Evolutionary conservation across 2,329 filamentous ascomycete genomes (phyloP).

Genomic region (Neonectria sp.): DNA sequence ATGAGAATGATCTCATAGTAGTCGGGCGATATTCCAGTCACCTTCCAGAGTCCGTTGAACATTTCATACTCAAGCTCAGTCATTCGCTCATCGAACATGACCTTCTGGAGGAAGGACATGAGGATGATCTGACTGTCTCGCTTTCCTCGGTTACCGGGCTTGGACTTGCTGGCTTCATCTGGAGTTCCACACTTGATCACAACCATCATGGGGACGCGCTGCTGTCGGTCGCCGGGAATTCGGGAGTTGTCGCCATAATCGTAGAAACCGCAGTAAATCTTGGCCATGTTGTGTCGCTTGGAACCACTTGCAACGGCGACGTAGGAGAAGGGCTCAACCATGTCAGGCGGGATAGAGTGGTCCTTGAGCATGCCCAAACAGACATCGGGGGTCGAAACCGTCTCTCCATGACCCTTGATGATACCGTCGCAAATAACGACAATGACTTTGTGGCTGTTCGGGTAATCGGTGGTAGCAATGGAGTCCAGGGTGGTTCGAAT

Average conservation of each 20-base stretch:
- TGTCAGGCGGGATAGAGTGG: constrained; percentile 81
- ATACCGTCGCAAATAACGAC: constrained; percentile 97
- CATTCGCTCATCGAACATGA: constrained; percentile 99
- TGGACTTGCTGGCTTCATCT: constrained; percentile 83
- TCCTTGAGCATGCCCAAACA: constrained; percentile 96
- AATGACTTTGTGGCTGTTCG: constrained; percentile 98
- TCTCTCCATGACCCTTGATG: constrained; percentile 95
- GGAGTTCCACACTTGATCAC: constrained; percentile 97
- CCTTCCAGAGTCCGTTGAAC: constrained; percentile 99
- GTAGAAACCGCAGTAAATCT: constrained; percentile 98
- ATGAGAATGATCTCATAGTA: constrained; percentile 99
- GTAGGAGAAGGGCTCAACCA: constrained; percentile 93
- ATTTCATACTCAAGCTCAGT: constrained; percentile 99
- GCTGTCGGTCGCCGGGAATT: constrained; percentile 89
- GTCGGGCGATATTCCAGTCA: constrained; percentile 97
- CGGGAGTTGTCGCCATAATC: constrained; percentile 89
- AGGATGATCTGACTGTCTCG: constrained; percentile 99
- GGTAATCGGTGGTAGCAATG: constrained; percentile 97
- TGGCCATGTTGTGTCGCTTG: constrained; percentile 99
- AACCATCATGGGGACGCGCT: constrained; percentile 97
- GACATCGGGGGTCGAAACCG: constrained; percentile 89
- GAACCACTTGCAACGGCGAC: constrained; percentile 96
- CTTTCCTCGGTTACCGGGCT: constrained; percentile 98
- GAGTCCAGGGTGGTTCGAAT: constrained; percentile 96
- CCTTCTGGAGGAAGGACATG: constrained; percentile 99